phyloP scores from a whole-genome alignment of 2,329 filamentous ascomycete genomes.

The Sporothrix protearum region DNA sequence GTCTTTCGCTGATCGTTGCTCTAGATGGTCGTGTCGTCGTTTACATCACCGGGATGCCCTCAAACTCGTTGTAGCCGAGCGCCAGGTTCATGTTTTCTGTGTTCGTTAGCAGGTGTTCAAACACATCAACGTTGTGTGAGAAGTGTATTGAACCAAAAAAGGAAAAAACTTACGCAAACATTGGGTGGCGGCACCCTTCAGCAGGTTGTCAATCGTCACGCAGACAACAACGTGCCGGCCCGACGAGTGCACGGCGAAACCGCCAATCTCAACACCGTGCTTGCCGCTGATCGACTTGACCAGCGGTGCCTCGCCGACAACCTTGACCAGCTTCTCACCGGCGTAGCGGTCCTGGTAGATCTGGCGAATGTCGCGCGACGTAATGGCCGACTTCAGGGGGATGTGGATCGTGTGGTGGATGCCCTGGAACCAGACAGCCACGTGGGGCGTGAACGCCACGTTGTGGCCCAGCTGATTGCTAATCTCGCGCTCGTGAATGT shows the following conservation, averaged over 20 bases:
- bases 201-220: constrained; percentile 86
- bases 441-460: constrained; percentile 87
- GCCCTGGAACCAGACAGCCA: constrained; percentile 95
- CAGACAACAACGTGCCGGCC: constrained; percentile 94
- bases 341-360: constrained; percentile 96
- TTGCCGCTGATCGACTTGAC: constrained; percentile 81
- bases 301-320: constrained; percentile 79
- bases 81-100: constrained; percentile 89
- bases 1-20: constrained; percentile 16
- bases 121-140: not conserved
- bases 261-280: constrained; percentile 90
- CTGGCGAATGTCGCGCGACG: constrained; percentile 84
- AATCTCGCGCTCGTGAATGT: constrained; percentile 94
- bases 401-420: constrained; percentile 91
- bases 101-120: constrained; percentile 11
- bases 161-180: constrained; percentile 72
- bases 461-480: constrained; percentile 66
- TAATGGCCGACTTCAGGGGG: constrained; percentile 81
- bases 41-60: constrained; percentile 67
- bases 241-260: constrained; percentile 85
- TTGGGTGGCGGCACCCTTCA: constrained; percentile 91
- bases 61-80: constrained; percentile 83
- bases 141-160: too few relatives aligned
- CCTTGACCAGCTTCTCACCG: constrained; percentile 90
- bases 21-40: constrained; percentile 4